phyloP scores from a whole-genome alignment of 305 asterid genomes.

The Fraxinus nigra region DNA sequence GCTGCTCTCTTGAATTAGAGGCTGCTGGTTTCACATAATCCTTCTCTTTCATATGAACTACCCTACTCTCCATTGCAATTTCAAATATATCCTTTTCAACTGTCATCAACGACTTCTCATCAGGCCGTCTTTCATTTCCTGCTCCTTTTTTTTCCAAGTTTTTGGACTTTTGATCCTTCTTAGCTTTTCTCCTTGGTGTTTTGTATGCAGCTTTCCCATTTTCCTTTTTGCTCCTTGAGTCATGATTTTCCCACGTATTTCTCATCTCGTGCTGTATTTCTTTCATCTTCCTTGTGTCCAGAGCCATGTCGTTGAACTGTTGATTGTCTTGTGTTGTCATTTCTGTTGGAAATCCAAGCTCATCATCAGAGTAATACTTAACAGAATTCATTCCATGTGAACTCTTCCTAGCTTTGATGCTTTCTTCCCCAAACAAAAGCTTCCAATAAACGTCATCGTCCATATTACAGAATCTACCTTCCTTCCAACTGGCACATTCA shows the following conservation, averaged over 20 bases:
- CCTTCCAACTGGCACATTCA: constrained; percentile 24
- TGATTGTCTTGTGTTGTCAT: constrained; percentile 18
- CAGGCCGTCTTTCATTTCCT: constrained; percentile 14
- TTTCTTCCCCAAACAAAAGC: constrained; percentile 49
- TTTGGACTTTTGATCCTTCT: constrained; percentile 26
- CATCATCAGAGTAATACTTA: constrained; percentile 35
- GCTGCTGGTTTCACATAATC: not conserved
- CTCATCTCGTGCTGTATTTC: constrained; percentile 24
- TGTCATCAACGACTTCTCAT: constrained; percentile 1
- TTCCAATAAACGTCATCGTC: constrained; percentile 57
- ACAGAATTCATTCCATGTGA: constrained; percentile 32
- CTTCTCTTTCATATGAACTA: constrained; percentile 5
- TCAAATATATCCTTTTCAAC: constrained; percentile 33
- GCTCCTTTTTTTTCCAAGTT: constrained; percentile 28
- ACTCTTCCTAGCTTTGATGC: constrained; percentile 27
- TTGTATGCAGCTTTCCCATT: constrained; percentile 10
- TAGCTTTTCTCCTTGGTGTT: not conserved
- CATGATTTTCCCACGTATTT: constrained; percentile 18
- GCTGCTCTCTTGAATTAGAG: not conserved
- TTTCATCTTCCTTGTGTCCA: constrained; percentile 28
- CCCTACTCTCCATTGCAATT: constrained; percentile 18
- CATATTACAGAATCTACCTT: constrained; percentile 52
- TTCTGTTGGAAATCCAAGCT: constrained; percentile 28
- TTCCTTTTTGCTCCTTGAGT: constrained; percentile 19
- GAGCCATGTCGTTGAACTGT: constrained; percentile 36